phyloP scores from a whole-genome alignment of 2,329 filamentous ascomycete genomes.

The Colletotrichum horii region DNA sequence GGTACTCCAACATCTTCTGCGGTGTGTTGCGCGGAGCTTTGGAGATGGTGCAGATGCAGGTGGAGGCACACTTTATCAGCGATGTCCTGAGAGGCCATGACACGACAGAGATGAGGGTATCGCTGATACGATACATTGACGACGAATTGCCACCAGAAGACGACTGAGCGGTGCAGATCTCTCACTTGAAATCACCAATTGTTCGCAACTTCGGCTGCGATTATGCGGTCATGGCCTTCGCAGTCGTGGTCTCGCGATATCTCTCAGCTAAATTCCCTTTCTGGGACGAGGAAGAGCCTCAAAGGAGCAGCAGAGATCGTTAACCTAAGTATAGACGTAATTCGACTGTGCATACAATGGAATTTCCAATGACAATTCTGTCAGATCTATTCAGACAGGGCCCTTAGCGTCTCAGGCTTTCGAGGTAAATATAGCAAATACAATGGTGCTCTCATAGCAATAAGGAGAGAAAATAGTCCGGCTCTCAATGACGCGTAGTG shows the following conservation, averaged over 20 bases:
- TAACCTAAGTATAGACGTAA: neutral
- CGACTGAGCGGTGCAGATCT: slow-evolving; percentile 62
- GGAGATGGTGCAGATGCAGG: slow-evolving; percentile 99
- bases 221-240: neutral
- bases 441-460: neutral
- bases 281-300: neutral
- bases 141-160: slow-evolving; percentile 97
- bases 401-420: neutral
- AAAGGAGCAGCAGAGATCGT: neutral
- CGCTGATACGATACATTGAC: slow-evolving; percentile 91
- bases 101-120: slow-evolving; percentile 95
- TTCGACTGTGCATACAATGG: neutral
- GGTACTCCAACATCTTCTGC: slow-evolving; percentile 98
- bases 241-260: neutral
- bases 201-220: neutral
- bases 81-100: slow-evolving; percentile 93
- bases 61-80: slow-evolving; percentile 95
- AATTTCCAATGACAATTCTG: neutral
- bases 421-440: neutral
- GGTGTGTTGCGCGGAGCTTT: slow-evolving; percentile 88
- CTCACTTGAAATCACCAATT: neutral
- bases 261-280: neutral
- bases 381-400: neutral
- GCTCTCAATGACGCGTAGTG: neutral
- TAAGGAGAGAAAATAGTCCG: neutral